Evolutionary conservation across 1,284 basidiomycete genomes (phyloP).

Genomic region (Ganoderma resinaceum): DNA sequence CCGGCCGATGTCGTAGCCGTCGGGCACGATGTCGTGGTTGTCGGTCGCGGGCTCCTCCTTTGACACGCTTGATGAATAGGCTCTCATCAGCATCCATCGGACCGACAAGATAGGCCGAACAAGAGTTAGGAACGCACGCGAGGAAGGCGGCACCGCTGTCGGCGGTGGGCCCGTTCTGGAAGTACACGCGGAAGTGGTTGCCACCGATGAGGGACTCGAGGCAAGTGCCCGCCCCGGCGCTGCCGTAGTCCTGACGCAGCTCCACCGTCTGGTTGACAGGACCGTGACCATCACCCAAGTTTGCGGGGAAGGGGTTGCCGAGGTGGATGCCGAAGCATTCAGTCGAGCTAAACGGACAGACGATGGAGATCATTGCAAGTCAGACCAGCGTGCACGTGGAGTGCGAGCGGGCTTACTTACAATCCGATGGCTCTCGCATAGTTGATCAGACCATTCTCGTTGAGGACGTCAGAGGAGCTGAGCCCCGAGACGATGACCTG

Average conservation of each 20-base stretch:
- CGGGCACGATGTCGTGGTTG: slow-evolving; percentile 55
- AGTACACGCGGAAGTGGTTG: slow-evolving; percentile 75
- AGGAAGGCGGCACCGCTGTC: slow-evolving; percentile 72
- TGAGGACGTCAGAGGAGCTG: slow-evolving; percentile 74
- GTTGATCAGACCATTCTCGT: slow-evolving; percentile 64
- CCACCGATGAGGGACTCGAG: slow-evolving; percentile 69
- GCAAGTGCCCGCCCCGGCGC: slow-evolving; percentile 63
- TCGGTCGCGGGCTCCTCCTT: slow-evolving; percentile 58
- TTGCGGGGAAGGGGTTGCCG: slow-evolving; percentile 67
- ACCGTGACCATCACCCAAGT: slow-evolving; percentile 75
- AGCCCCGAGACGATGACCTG: slow-evolving; percentile 66
- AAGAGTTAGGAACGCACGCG: slow-evolving; percentile 60
- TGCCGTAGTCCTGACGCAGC: slow-evolving; percentile 72
- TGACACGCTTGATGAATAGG: slow-evolving; percentile 53
- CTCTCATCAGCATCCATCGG: background rate
- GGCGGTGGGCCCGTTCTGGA: slow-evolving; percentile 71
- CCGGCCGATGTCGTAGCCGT: slow-evolving; percentile 64
- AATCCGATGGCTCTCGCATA: slow-evolving; percentile 72
- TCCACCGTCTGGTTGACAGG: slow-evolving; percentile 68
- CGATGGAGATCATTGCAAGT: background rate
- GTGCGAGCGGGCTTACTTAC: slow-evolving; percentile 32
- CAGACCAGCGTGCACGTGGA: background rate
- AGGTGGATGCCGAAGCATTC: slow-evolving; percentile 78
- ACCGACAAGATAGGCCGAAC: background rate
- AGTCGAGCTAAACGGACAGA: slow-evolving; percentile 53